Evolutionary conservation across 2,329 filamentous ascomycete genomes (phyloP), one percentile per base, ranked within the genome.

Genomic region (Xylariomycetidae sp.): DNA sequence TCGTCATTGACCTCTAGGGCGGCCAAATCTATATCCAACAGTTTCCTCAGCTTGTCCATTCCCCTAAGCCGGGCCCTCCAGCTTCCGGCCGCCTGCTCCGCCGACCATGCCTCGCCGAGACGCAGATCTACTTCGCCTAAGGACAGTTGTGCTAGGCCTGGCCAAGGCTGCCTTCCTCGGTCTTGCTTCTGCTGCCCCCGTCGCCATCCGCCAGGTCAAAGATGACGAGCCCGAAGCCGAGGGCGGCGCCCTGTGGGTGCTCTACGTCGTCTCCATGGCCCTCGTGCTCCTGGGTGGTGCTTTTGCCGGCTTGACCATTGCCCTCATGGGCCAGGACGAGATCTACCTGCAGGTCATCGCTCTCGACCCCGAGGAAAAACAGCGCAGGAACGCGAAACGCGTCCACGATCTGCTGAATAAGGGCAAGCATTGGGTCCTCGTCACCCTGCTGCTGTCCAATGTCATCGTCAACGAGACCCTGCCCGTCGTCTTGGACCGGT

Each of bases 401-500:
- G 92, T 98, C 9, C 72, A 92, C 48, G 72, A 78, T 26, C 68
- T 98, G 18, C 65, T 98, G 35, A 79, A 86, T 44, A 83, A 76
- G 50, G 92, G 92, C 50, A 98, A 98, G 60, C 92, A 98, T 61
- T 98, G 92, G 92, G 90, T 98, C 14, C 69, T 98, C 37, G 92
- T 98, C 34, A 96, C 92, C 3, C 67, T 98, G 17, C 74, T 98
- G 6, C 69, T 98, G 35, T 88, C 88, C 59, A 98, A 98, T 59
- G 92, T 98, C 54, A 93, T 98, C 51, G 94, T 93, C 46, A 96
- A 98, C 60, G 92, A 96, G 64, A 93, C 90, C 3, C 70, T 95
- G 10, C 92, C 92, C 18, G 95, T 98, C 42, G 86, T 98, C 9
- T 74, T 98, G 32, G 92, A 98, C 61, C 74, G 92, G 36, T 95